Conservation (phyloP, 2,329 filamentous ascomycete genomes). For the Talaromyces marneffei region DNA sequence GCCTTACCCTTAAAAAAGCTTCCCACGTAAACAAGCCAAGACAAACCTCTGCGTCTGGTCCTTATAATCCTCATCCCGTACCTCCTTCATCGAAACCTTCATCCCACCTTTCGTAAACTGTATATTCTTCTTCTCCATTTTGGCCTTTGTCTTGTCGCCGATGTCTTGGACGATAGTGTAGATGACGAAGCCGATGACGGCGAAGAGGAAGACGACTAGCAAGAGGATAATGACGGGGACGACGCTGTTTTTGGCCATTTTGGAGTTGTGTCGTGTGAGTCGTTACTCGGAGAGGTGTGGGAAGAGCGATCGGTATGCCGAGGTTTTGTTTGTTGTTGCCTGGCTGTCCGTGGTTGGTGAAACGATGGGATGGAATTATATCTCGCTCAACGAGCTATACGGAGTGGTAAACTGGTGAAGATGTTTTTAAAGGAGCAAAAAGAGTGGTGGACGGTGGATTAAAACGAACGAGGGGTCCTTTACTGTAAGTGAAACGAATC, state of each 20-base stretch:
- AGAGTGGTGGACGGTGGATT: background rate
- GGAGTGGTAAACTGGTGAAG: background rate
- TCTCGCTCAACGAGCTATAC: background rate
- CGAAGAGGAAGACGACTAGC: slow-evolving; percentile 46
- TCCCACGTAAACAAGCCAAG: background rate
- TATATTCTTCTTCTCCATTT: slow-evolving; percentile 61
- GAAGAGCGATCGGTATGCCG: background rate
- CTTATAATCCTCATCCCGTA: slow-evolving; percentile 52
- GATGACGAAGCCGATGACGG: slow-evolving; percentile 51
- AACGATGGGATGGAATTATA: background rate
- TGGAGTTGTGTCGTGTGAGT: slow-evolving; percentile 21
- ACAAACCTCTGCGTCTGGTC: slow-evolving; percentile 53
- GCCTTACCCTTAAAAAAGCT: slow-evolving; percentile 6
- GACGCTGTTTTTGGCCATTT: slow-evolving; percentile 30
- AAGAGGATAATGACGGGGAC: slow-evolving; percentile 52
- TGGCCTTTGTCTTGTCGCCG: slow-evolving; percentile 50
- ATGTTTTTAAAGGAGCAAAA: background rate
- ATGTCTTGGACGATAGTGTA: slow-evolving; percentile 57
- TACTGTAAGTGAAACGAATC: background rate
- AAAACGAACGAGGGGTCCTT: background rate
- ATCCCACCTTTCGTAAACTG: slow-evolving; percentile 56
- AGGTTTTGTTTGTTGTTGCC: background rate
- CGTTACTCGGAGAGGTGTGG: background rate
- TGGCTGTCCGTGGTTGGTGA: background rate
- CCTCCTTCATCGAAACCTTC: slow-evolving; percentile 55